Conservation (phyloP, 352 stramenopile genomes). For the Thraustochytrium sp. region DNA sequence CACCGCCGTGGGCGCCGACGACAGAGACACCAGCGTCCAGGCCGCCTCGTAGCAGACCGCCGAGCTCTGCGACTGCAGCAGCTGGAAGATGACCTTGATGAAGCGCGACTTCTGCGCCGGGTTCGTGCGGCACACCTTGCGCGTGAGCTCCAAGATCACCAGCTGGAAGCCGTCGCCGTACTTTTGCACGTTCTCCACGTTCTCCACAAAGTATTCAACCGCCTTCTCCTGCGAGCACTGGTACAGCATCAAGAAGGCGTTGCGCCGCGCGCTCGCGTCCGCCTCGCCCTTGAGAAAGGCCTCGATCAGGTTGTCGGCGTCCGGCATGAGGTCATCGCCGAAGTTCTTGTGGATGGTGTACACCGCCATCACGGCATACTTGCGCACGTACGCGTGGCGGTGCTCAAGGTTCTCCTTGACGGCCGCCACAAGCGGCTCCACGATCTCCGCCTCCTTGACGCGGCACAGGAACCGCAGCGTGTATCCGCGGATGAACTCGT, state of each 20-base stretch:
- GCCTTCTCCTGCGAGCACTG: constrained; percentile 93
- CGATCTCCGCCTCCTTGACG: constrained; percentile 94
- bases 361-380: constrained; percentile 90
- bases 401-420: constrained; percentile 96
- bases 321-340: constrained; percentile 86
- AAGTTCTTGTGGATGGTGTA: constrained; percentile 96
- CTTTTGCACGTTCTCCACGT: constrained; percentile 89
- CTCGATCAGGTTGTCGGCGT: constrained; percentile 95
- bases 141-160: constrained; percentile 96
- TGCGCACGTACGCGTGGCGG: constrained; percentile 95
- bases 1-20: constrained; percentile 92
- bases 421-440: constrained; percentile 72
- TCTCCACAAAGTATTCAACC: constrained; percentile 93
- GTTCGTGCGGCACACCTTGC: constrained; percentile 95
- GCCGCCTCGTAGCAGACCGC: constrained; percentile 94
- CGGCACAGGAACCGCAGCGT: constrained; percentile 99
- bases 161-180: constrained; percentile 97
- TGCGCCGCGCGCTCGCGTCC: constrained; percentile 85
- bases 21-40: constrained; percentile 97
- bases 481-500: constrained; percentile 98
- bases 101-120: constrained; percentile 97
- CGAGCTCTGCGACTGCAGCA: constrained; percentile 73
- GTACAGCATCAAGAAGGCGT: constrained; percentile 99
- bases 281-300: constrained; percentile 87
- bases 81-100: constrained; percentile 94